Base-by-base conservation (phyloP, 352 stramenopile genomes). In the Globisporangium irregulare region DNA sequence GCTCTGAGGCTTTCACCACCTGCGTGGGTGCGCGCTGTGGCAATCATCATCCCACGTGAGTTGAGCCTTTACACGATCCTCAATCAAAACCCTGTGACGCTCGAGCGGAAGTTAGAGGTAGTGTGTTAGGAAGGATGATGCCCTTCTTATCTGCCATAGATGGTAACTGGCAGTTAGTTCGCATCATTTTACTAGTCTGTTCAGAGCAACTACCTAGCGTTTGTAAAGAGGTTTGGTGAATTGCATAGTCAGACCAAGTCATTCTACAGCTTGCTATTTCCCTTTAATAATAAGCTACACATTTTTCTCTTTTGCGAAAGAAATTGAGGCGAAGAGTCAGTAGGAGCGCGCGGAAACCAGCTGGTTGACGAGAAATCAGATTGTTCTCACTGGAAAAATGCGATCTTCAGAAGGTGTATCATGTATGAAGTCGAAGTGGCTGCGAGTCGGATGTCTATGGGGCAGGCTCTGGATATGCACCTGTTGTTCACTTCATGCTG, bases 311-410 rank as follows among this genome's bases (percentile, higher is more conserved):
- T 20, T 12, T 25, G 54, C 27, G 27, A 59, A 34, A 12, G 54
- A 59, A 59, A 59, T 43, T 25, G 55, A n/a, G 18, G 55, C 9
- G 27, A 61, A 61, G 55, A 61, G 55, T 25, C 55, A 61, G 55
- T 29, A 8, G 15, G 20, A 36, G 18, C 10, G 50, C 27, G 0
- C 6, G 7, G 27, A 60, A 61, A 61, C 4, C 55, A 61, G 55
- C 55, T 60, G 55, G 9, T 32, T 59, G 25, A 12, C 18, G 43
- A 51, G 43, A 51, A 24, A 51, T 51, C 25, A 29, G 53, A 59
- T 38, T 32, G 51, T 10, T 32, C 1, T 7, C 50, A 56, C 14
- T 38, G 54, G 25, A 12, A 22, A 24, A 38, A 41, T 5, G 54
- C 54, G 34, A 59, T 59, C 54, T 41, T 59, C 1, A 34, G 27